Evolutionary conservation across 257 asterid genomes (phyloP).

Genomic region (Solanum tarijense): DNA sequence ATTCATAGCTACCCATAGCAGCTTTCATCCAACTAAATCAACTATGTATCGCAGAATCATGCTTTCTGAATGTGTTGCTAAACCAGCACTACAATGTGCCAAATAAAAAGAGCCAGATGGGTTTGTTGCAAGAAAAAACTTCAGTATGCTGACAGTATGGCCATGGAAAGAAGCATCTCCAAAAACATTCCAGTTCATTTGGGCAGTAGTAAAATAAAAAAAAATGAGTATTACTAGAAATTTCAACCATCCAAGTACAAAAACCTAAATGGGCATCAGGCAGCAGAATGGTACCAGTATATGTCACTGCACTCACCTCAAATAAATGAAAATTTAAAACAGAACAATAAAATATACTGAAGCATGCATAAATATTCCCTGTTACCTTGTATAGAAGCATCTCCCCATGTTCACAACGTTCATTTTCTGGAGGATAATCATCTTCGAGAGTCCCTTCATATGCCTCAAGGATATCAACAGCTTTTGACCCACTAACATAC

Average conservation of each 20-base stretch:
- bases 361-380: neutral
- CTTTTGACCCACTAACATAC: slow-evolving; percentile 71
- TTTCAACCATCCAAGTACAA: neutral
- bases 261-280: neutral
- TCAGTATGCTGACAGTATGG: neutral
- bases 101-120: neutral
- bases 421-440: slow-evolving; percentile 94
- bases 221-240: neutral
- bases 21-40: neutral
- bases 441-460: slow-evolving; percentile 99
- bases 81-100: neutral
- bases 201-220: neutral
- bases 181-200: neutral
- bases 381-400: slow-evolving; percentile 96
- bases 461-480: slow-evolving; percentile 94
- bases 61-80: neutral
- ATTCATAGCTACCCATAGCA: neutral
- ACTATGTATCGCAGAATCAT: neutral
- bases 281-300: neutral
- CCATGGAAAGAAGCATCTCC: neutral
- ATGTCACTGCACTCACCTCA: neutral
- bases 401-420: slow-evolving; percentile 93
- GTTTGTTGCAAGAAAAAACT: neutral
- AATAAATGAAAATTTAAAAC: neutral
- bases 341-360: neutral